Percentiles rank a stretch among this genome's conserved stretches.
Evolutionary conservation across 176 grass and related monocot species (phyloP).

Genomic region (Rhipidocladum racemiflorum): DNA sequence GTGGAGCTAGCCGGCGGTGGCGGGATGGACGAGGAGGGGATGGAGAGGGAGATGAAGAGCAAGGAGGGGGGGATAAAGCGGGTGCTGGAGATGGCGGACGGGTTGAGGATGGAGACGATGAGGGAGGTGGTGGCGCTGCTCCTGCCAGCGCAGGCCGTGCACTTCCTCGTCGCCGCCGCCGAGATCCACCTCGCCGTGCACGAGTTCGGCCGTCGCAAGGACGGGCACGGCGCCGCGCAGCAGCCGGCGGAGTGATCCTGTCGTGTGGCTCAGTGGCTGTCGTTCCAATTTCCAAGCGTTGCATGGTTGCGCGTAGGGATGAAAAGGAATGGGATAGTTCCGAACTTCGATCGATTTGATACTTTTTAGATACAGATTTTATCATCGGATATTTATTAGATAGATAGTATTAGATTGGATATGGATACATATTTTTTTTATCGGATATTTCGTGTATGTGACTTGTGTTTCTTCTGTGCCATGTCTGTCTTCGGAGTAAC

Average conservation of each 20-base stretch:
- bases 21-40: neutral
- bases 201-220: conserved; percentile 56
- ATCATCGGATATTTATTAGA: too few species aligned
- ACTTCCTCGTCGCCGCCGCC: conserved; percentile 71
- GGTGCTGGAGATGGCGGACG: conserved; percentile 61
- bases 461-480: neutral
- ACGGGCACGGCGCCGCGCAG: conserved; percentile 16
- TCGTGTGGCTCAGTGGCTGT: neutral
- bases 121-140: conserved; percentile 63
- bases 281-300: too few species aligned
- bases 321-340: too few species aligned
- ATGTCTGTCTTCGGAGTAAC: neutral
- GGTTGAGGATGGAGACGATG: conserved; percentile 53
- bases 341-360: too few species aligned
- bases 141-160: conserved; percentile 51
- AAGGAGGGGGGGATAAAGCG: conserved; percentile 43
- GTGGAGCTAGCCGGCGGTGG: conserved; percentile 37
- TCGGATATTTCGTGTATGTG: too few species aligned
- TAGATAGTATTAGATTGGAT: too few species aligned
- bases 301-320: too few species aligned
- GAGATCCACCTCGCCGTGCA: conserved; percentile 72
- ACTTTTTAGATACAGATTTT: too few species aligned
- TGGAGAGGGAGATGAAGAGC: conserved; percentile 39
- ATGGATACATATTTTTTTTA: too few species aligned
- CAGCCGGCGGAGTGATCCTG: neutral